These are phyloP conservation scores for Tulasnella sp. DNA, from an alignment of 768 basidiomycete species.

Conservation along the genomic window DNA sequence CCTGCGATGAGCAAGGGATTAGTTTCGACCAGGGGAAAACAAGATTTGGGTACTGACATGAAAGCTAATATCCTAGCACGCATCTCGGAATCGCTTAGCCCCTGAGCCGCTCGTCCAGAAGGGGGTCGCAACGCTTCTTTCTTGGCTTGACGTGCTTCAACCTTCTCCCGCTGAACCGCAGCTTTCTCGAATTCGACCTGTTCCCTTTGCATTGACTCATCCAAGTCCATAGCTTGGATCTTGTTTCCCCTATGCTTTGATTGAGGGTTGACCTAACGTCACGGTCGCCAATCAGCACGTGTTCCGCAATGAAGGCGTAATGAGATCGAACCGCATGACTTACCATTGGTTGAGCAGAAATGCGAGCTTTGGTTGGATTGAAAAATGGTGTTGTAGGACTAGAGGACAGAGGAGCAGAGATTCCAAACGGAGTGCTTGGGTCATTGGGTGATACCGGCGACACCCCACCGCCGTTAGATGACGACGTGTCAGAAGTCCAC, in stretches of 20 bases:
- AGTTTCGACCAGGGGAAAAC: background rate
- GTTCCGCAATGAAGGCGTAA: background rate
- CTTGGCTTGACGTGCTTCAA: background rate
- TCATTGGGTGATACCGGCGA: background rate
- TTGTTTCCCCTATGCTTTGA: background rate
- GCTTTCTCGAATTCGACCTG: conserved; percentile 1
- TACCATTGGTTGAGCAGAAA: conserved; percentile 7
- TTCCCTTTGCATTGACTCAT: background rate
- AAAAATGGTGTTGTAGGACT: conserved; percentile 7
- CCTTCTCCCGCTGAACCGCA: background rate
- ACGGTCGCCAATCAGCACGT: background rate
- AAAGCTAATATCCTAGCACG: conserved; percentile 9
- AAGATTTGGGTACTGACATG: background rate
- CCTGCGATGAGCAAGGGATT: background rate
- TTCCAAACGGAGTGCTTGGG: background rate
- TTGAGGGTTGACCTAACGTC: background rate
- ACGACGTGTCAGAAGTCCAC: background rate
- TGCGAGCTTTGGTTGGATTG: background rate
- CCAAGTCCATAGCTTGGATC: conserved; percentile 7
- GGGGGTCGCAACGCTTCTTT: conserved; percentile 5
- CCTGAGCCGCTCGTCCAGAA: background rate
- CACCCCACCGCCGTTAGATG: conserved; percentile 7
- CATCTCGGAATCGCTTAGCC: background rate
- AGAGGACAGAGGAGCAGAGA: background rate
- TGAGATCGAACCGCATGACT: background rate